Evolutionary conservation across 2,329 filamentous ascomycete genomes (phyloP).

Genomic region (Fusarium verrucosum): DNA sequence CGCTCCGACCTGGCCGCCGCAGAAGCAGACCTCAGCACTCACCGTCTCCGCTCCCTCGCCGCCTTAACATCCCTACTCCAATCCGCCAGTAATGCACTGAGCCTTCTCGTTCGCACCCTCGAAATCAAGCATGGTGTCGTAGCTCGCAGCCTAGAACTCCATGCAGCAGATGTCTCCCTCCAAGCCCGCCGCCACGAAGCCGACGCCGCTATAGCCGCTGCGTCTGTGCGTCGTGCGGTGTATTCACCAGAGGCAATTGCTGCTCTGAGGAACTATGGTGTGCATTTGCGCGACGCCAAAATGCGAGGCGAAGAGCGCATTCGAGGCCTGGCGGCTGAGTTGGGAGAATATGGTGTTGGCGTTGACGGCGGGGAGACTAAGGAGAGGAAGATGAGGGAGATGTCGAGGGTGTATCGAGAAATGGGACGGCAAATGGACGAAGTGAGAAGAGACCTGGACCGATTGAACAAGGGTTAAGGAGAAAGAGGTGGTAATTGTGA

Average conservation of each 20-base stretch:
- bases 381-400: slow-evolving; percentile 62
- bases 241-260: slow-evolving; percentile 57
- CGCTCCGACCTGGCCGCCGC: slow-evolving; percentile 45
- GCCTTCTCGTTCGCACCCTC: slow-evolving; percentile 58
- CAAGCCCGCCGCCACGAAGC: slow-evolving; percentile 54
- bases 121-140: slow-evolving; percentile 65
- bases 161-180: slow-evolving; percentile 56
- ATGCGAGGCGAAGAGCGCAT: slow-evolving; percentile 57
- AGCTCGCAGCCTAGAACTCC: slow-evolving; percentile 61
- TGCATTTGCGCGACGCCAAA: slow-evolving; percentile 60
- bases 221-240: slow-evolving; percentile 50
- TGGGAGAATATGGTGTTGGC: slow-evolving; percentile 61
- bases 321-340: slow-evolving; percentile 53
- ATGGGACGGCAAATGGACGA: slow-evolving; percentile 62
- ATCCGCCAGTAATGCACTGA: slow-evolving; percentile 52
- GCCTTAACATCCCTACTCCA: slow-evolving; percentile 53
- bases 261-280: slow-evolving; percentile 58
- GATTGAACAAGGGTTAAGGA: slow-evolving; percentile 44
- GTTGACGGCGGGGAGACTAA: slow-evolving; percentile 51
- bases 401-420: slow-evolving; percentile 61
- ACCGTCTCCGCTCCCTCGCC: slow-evolving; percentile 53
- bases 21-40: slow-evolving; percentile 48
- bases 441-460: slow-evolving; percentile 57
- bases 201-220: slow-evolving; percentile 50
- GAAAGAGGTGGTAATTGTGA: slow-evolving; percentile 1